These are phyloP conservation scores for Fusarium heterosporum DNA, from an alignment of 2,329 filamentous ascomycete genomes.

Conservation along the genomic window DNA sequence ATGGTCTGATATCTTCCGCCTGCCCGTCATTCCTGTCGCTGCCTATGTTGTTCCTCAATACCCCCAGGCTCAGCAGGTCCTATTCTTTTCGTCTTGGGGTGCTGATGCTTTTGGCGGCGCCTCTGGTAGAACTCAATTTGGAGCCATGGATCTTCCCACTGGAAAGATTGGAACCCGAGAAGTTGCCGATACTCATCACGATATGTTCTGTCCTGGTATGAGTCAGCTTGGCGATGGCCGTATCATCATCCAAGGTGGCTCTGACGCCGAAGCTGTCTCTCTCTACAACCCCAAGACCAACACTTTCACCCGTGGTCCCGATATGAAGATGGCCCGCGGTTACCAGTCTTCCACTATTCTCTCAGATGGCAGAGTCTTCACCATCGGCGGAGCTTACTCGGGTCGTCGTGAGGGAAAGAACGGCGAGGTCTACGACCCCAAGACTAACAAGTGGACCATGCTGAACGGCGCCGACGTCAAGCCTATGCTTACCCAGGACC, in stretches of 20 bases:
- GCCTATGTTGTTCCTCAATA: constrained; percentile 35
- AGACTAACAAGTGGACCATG: constrained; percentile 59
- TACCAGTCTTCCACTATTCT: constrained; percentile 64
- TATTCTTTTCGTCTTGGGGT: constrained; percentile 38
- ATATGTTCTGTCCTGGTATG: constrained; percentile 69
- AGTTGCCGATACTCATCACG: constrained; percentile 60
- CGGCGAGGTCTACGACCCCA: constrained; percentile 65
- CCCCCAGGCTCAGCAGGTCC: constrained; percentile 27
- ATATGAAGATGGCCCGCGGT: constrained; percentile 62
- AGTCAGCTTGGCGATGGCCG: constrained; percentile 60
- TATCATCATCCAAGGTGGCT: constrained; percentile 65
- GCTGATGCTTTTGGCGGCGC: constrained; percentile 34
- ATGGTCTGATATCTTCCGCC: constrained; percentile 35
- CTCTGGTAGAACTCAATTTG: constrained; percentile 34
- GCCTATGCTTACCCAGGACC: constrained; percentile 62
- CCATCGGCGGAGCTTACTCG: constrained; percentile 66
- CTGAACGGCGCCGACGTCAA: constrained; percentile 57
- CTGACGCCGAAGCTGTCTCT: constrained; percentile 61
- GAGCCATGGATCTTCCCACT: constrained; percentile 9
- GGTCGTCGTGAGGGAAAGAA: constrained; percentile 64
- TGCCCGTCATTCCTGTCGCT: constrained; percentile 33
- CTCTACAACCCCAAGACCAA: constrained; percentile 57
- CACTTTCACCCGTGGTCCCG: constrained; percentile 54
- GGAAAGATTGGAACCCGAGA: constrained; percentile 32
- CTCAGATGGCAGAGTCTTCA: constrained; percentile 67